These are phyloP conservation scores for Fusarium anguioides DNA, from an alignment of 2,329 filamentous ascomycete genomes.

Conservation along the genomic window DNA sequence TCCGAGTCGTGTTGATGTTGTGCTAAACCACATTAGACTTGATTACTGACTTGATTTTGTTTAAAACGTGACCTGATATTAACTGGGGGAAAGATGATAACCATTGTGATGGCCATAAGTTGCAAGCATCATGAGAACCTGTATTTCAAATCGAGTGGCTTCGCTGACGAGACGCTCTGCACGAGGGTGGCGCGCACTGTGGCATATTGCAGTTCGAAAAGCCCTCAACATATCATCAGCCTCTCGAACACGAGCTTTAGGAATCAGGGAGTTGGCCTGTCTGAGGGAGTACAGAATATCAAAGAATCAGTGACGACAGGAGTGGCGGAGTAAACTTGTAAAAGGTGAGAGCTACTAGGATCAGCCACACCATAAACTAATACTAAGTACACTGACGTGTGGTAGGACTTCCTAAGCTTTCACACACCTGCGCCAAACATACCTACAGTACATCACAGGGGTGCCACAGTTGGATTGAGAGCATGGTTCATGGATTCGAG, in stretches of 20 bases:
- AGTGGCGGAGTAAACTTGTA: slow-evolving; percentile 35
- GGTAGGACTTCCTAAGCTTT: slow-evolving; percentile 20
- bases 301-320: slow-evolving; percentile 26
- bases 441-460: no score
- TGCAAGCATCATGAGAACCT: slow-evolving; percentile 1
- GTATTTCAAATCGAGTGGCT: slow-evolving; percentile 23
- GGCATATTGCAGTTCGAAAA: slow-evolving; percentile 31
- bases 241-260: slow-evolving; percentile 29
- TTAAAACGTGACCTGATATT: slow-evolving; percentile 1
- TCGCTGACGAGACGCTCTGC: slow-evolving; percentile 27
- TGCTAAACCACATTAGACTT: slow-evolving; percentile 20
- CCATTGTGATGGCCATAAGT: slow-evolving; percentile 8
- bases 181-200: slow-evolving; percentile 38
- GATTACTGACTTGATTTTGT: slow-evolving; percentile 2
- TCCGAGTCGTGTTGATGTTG: slow-evolving; percentile 11
- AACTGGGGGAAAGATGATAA: slow-evolving; percentile 3
- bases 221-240: slow-evolving; percentile 12
- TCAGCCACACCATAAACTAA: slow-evolving; percentile 37
- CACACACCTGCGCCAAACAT: slow-evolving; percentile 24
- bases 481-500: slow-evolving; percentile 25
- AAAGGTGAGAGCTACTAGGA: slow-evolving; percentile 25
- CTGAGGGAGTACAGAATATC: slow-evolving; percentile 5
- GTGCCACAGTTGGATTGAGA: slow-evolving; percentile 28
- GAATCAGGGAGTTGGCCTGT: not conserved
- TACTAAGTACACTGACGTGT: slow-evolving; percentile 23